Conservation (phyloP, 768 basidiomycete genomes). For the Tricholoma matsutake region DNA sequence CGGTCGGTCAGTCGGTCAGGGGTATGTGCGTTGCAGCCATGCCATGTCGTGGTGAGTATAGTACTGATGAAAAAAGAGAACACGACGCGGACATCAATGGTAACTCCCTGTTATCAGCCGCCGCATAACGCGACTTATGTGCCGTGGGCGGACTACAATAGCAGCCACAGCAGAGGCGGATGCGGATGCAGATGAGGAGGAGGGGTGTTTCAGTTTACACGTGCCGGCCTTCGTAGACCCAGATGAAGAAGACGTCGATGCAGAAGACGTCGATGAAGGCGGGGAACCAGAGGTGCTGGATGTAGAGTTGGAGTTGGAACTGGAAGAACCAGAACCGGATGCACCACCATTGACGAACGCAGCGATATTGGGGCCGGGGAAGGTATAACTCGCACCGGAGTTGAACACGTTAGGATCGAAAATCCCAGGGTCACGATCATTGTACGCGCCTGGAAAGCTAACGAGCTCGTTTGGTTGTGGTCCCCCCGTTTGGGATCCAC, state of each 20-base stretch:
- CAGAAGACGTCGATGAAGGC: conserved; percentile 3
- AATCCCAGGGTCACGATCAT: conserved; percentile 68
- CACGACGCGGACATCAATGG: conserved; percentile 1
- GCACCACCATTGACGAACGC: conserved; percentile 28
- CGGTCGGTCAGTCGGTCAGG: background rate
- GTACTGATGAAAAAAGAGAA: background rate
- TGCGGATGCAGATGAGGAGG: background rate
- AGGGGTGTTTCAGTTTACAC: background rate
- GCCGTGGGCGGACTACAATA: conserved; percentile 18
- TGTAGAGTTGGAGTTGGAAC: background rate
- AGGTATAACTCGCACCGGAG: conserved; percentile 31
- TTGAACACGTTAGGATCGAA: conserved; percentile 49
- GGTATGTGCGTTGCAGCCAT: too few species aligned
- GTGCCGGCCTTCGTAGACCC: background rate
- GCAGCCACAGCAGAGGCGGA: conserved; percentile 1
- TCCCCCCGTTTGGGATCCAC: conserved; percentile 49
- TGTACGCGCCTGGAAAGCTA: conserved; percentile 71
- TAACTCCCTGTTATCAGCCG: conserved; percentile 15
- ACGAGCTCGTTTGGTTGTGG: conserved; percentile 52
- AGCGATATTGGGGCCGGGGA: conserved; percentile 53
- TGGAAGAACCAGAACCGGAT: conserved; percentile 8
- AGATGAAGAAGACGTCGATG: background rate
- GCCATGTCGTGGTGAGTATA: background rate
- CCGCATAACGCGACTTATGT: conserved; percentile 30
- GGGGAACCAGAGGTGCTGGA: background rate